phyloP scores from a whole-genome alignment of 768 basidiomycete species.

The Pulveroboletus sp. region DNA sequence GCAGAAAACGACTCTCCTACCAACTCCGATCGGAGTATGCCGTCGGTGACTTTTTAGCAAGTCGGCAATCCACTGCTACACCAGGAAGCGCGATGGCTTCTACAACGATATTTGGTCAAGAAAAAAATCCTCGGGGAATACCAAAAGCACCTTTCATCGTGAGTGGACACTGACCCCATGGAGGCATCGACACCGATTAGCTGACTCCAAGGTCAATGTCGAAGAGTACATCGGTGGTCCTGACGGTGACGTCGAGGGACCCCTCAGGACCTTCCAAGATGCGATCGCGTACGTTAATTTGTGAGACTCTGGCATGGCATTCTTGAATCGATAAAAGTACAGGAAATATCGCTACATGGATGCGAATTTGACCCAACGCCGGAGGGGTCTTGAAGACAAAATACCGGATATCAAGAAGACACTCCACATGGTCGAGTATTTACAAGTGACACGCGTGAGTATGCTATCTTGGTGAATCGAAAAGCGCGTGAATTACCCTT shows the following conservation, averaged over 20 bases:
- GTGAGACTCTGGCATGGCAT: slow-evolving; percentile 3
- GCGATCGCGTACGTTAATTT: slow-evolving; percentile 74
- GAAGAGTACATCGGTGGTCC: slow-evolving; percentile 79
- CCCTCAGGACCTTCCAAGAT: slow-evolving; percentile 82
- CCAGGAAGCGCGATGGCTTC: slow-evolving; percentile 17
- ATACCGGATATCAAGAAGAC: slow-evolving; percentile 96
- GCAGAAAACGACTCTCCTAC: background rate
- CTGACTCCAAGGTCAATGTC: slow-evolving; percentile 66
- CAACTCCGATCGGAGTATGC: slow-evolving; percentile 27
- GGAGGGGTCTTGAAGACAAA: slow-evolving; percentile 82
- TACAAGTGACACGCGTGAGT: slow-evolving; percentile 67
- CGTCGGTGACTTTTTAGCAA: background rate
- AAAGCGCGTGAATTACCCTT: background rate
- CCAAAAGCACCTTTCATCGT: slow-evolving; percentile 95
- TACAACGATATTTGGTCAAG: slow-evolving; percentile 30
- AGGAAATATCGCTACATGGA: slow-evolving; percentile 99
- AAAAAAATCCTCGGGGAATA: slow-evolving; percentile 87
- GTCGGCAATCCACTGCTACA: background rate
- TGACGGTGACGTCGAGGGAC: slow-evolving; percentile 70
- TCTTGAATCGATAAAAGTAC: slow-evolving; percentile 29
- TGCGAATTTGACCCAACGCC: slow-evolving; percentile 70
- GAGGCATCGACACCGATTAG: background rate
- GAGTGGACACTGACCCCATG: slow-evolving; percentile 25
- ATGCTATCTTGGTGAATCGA: background rate
- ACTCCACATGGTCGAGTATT: slow-evolving; percentile 78